Conservation (phyloP, 2,329 filamentous ascomycete species). For the Madurella fahalii region DNA sequence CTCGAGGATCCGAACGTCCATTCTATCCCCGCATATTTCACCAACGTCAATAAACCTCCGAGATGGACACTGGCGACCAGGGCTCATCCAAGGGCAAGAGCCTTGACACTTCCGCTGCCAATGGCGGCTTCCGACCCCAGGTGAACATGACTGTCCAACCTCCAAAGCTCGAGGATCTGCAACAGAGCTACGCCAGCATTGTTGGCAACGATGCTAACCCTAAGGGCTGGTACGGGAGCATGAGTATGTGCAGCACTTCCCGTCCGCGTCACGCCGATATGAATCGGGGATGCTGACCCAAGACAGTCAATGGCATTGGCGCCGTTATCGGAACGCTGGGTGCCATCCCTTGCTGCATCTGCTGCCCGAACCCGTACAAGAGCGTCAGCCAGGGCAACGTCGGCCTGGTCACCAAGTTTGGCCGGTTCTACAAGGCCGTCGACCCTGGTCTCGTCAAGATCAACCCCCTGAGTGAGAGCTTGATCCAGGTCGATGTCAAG, state of each 20-base stretch:
- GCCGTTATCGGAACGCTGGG: conserved; percentile 71
- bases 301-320: conserved; percentile 55
- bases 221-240: conserved; percentile 83
- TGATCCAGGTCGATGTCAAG: conserved; percentile 96
- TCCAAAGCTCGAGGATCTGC: conserved; percentile 76
- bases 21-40: neutral
- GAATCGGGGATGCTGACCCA: neutral
- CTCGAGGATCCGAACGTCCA: neutral
- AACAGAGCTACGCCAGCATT: conserved; percentile 70
- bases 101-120: conserved; percentile 2
- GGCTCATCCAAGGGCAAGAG: conserved; percentile 23
- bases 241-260: conserved; percentile 57
- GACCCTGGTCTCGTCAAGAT: conserved; percentile 96
- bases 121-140: conserved; percentile 45
- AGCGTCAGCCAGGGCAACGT: conserved; percentile 89
- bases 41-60: neutral
- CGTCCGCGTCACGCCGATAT: neutral
- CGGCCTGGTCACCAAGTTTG: conserved; percentile 92
- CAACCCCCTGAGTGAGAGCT: conserved; percentile 86
- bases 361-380: conserved; percentile 95
- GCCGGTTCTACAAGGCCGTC: conserved; percentile 88
- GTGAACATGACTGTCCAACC: conserved; percentile 69
- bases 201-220: conserved; percentile 62
- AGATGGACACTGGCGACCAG: conserved; percentile 3
- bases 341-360: conserved; percentile 84